Base-by-base conservation (phyloP, 75 land plant species). In the Ceratopteris richardii region DNA sequence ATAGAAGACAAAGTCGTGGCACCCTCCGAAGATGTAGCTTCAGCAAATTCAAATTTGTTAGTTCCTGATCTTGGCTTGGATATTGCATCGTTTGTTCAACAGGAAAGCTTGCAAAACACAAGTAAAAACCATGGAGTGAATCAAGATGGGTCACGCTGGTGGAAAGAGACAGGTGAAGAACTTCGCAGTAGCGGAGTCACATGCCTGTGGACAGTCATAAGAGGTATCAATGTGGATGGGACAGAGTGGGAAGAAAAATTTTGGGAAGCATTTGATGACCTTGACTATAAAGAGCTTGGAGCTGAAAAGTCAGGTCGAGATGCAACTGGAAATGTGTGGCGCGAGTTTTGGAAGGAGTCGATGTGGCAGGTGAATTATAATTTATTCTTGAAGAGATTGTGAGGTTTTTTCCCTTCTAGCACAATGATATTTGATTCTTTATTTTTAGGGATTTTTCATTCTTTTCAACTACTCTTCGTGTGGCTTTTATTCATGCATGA, bases 331-430 rank as follows among this genome's bases (percentile, higher is more conserved):
- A 87, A 91, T 75, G 91, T 94, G 17, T 94, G 98, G 98, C 83
- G 81, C 20, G 98, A 94, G 65, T 94, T 70, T 56, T 94, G 98
- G 98, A 91, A 70, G 66, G 98, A 94, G 73, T 68, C 88, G 0
- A 90, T 90, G 86, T 79, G 85, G 88, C 91, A 90, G 91, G 98
- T 94, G 6, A 67, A n/a, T n/a, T n/a, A n/a, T n/a, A n/a, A n/a
- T n/a, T n/a, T 53, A 53, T 40, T 6, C 47, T n/a, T n/a, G n/a
- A n/a, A n/a, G n/a, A n/a, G n/a, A n/a, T n/a, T n/a, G n/a, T n/a
- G n/a, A n/a, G n/a, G n/a, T n/a, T n/a, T n/a, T n/a, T n/a, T n/a
- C n/a, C n/a, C n/a, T n/a, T n/a, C n/a, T n/a, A n/a, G n/a, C n/a
- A n/a, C n/a, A n/a, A n/a, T n/a, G n/a, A n/a, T n/a, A n/a, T n/a